A percentile compares a stretch with the other conserved stretches of the same genome.
These are phyloP conservation scores for Chlorencoelia australis DNA, from an alignment of 2,329 filamentous ascomycete species.

Conservation along the genomic window DNA sequence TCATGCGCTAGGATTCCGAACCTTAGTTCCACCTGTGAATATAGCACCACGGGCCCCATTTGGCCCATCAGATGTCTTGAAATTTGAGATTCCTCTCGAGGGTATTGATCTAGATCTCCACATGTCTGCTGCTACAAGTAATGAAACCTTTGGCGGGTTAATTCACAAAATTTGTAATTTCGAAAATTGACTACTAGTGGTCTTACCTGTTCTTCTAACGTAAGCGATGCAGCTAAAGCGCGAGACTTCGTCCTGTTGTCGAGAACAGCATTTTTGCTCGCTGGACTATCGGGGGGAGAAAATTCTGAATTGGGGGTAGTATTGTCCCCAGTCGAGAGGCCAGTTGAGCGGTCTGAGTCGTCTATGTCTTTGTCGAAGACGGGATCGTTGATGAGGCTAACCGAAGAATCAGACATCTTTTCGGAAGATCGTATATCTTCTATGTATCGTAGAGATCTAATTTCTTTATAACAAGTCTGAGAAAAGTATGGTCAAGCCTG, in stretches of 20 bases:
- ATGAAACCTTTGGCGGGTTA: constrained; percentile 40
- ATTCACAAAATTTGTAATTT: no score
- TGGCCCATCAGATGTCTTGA: constrained; percentile 60
- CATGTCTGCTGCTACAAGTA: constrained; percentile 54
- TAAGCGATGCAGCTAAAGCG: constrained; percentile 20
- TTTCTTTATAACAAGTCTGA: no score
- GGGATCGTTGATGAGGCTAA: constrained; percentile 17
- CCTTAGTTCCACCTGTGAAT: constrained; percentile 58
- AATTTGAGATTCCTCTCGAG: constrained; percentile 50
- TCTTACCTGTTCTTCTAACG: constrained; percentile 26
- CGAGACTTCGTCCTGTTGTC: constrained; percentile 17
- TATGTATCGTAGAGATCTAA: no score
- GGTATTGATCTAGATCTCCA: constrained; percentile 59
- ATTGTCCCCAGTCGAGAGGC: constrained; percentile 15
- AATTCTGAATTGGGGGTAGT: constrained; percentile 22
- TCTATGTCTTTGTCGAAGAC: constrained; percentile 21
- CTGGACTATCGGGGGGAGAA: constrained; percentile 20
- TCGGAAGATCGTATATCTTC: no score
- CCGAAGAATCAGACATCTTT: constrained; percentile 17
- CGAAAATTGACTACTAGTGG: background rate
- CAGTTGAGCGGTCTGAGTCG: constrained; percentile 18
- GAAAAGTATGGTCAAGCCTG: no score
- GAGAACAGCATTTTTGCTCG: constrained; percentile 11
- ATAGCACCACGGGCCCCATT: constrained; percentile 60
- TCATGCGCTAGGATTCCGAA: constrained; percentile 22